Percentiles rank a stretch among this genome's conserved stretches.
These are phyloP conservation scores for Mycena leptocephala DNA, from an alignment of 768 basidiomycete genomes.

Conservation along the genomic window DNA sequence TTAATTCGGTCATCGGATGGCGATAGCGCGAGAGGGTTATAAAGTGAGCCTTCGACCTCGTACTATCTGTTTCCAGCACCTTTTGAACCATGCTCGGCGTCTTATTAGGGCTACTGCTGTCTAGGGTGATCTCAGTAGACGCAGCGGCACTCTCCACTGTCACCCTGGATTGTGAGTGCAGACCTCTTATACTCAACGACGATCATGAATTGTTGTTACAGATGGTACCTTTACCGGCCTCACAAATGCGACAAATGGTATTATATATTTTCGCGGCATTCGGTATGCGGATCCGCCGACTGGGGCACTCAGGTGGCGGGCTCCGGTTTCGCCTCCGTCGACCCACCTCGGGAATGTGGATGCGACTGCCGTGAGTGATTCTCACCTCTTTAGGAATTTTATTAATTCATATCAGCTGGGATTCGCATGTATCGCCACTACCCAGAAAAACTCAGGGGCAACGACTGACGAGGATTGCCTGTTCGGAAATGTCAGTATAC, in stretches of 20 bases:
- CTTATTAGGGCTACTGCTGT: background rate
- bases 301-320: conserved; percentile 58
- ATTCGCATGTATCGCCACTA: conserved; percentile 51
- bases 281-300: conserved; percentile 62
- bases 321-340: conserved; percentile 57
- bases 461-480: conserved; percentile 60
- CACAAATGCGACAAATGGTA: conserved; percentile 46
- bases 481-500: conserved; percentile 56
- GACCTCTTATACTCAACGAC: background rate
- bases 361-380: conserved; percentile 50
- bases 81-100: background rate
- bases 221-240: conserved; percentile 58
- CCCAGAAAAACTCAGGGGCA: conserved; percentile 45
- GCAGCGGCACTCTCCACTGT: conserved; percentile 30
- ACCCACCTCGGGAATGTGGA: conserved; percentile 54
- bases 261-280: conserved; percentile 58
- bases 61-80: background rate
- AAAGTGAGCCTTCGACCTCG: too few relatives aligned
- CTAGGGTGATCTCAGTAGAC: background rate
- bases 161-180: conserved; percentile 45
- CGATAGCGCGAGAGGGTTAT: too few relatives aligned
- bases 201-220: conserved; percentile 26
- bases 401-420: conserved; percentile 47
- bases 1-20: too few relatives aligned
- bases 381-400: background rate